Conservation (phyloP, 768 basidiomycete genomes). For the Suillus brevipes region DNA sequence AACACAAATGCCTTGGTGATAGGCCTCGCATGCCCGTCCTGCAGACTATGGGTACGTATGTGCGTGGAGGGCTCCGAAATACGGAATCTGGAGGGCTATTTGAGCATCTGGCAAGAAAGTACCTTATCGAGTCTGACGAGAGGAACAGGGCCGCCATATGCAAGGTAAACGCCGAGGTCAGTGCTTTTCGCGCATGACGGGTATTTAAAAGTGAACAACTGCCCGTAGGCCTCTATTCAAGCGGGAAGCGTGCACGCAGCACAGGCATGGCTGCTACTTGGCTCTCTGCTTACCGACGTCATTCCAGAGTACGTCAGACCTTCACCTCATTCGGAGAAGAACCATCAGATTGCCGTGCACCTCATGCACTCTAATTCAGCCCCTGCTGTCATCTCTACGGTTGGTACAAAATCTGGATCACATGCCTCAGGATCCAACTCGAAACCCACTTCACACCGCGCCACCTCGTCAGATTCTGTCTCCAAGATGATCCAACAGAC, state of each 20-base stretch:
- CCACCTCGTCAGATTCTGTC: conserved; percentile 27
- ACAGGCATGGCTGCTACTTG: conserved; percentile 68
- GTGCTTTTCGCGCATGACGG: conserved; percentile 12
- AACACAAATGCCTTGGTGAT: conserved; percentile 63
- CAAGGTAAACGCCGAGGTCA: conserved; percentile 54
- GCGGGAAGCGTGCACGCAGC: conserved; percentile 56
- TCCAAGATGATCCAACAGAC: conserved; percentile 7
- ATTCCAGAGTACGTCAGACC: conserved; percentile 37
- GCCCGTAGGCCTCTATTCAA: conserved; percentile 53
- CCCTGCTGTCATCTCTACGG: conserved; percentile 39
- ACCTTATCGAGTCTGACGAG: conserved; percentile 41
- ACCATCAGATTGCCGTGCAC: conserved; percentile 21
- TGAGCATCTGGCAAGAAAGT: conserved; percentile 60
- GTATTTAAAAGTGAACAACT: background rate
- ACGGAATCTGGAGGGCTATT: conserved; percentile 37
- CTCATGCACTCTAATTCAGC: conserved; percentile 43
- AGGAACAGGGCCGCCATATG: conserved; percentile 45
- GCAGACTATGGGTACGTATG: conserved; percentile 60
- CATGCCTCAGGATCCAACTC: conserved; percentile 17
- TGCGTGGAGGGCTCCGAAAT: conserved; percentile 18
- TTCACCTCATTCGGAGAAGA: conserved; percentile 18
- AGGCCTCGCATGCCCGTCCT: conserved; percentile 45
- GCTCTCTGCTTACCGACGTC: conserved; percentile 53
- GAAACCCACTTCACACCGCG: conserved; percentile 26
- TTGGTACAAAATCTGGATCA: conserved; percentile 12